phyloP scores from a whole-genome alignment of 2,329 filamentous ascomycete species.

The Blumeriella jaapii region DNA sequence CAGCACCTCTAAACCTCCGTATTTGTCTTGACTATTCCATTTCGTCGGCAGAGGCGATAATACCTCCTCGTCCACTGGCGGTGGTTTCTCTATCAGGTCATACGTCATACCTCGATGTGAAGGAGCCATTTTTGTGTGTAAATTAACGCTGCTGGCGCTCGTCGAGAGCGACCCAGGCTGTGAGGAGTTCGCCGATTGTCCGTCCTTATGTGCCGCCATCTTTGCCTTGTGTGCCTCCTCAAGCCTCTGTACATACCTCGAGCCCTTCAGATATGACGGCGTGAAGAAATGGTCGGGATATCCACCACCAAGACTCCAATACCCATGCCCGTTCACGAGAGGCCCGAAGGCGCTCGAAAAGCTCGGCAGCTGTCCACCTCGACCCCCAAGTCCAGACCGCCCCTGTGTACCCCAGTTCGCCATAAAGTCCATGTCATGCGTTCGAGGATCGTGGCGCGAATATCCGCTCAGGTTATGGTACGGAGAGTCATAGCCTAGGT shows the following conservation, averaged over 20 bases:
- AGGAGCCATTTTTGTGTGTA: slow-evolving; percentile 47
- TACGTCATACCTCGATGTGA: slow-evolving; percentile 69
- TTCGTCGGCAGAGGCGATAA: slow-evolving; percentile 62
- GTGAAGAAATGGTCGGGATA: slow-evolving; percentile 51
- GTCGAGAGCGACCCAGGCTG: slow-evolving; percentile 38
- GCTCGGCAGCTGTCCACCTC: slow-evolving; percentile 24
- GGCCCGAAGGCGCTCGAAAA: slow-evolving; percentile 26
- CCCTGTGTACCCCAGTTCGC: slow-evolving; percentile 18
- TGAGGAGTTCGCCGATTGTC: slow-evolving; percentile 32
- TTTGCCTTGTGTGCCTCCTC: slow-evolving; percentile 58
- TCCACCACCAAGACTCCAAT: slow-evolving; percentile 13
- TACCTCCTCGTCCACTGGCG: slow-evolving; percentile 47
- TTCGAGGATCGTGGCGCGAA: slow-evolving; percentile 19
- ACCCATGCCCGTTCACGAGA: slow-evolving; percentile 22
- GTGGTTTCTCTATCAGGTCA: slow-evolving; percentile 70
- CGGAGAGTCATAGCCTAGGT: slow-evolving; percentile 21
- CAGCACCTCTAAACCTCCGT: slow-evolving; percentile 59
- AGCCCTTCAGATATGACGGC: slow-evolving; percentile 72
- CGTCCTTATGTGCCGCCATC: slow-evolving; percentile 35
- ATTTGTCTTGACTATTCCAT: slow-evolving; percentile 76
- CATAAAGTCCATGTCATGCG: slow-evolving; percentile 21
- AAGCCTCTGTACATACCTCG: slow-evolving; percentile 66
- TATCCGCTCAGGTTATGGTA: slow-evolving; percentile 16
- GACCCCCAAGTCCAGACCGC: slow-evolving; percentile 20
- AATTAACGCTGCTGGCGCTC: slow-evolving; percentile 39